These are phyloP conservation scores for Rhododendron kiyosumense DNA, from an alignment of 148 eudicot species.

Conservation along the genomic window DNA sequence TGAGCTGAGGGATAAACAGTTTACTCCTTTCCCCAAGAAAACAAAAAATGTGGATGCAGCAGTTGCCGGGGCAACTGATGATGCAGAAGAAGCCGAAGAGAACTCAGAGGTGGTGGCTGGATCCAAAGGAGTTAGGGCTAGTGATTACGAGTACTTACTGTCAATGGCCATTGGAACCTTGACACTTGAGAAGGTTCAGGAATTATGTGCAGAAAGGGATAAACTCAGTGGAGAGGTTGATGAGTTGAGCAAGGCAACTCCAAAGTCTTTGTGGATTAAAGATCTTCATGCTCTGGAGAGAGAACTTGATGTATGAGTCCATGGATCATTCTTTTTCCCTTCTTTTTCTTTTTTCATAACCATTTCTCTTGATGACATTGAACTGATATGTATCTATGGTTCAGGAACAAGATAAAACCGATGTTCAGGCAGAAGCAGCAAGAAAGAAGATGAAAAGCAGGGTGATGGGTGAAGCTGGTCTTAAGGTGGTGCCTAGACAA, in stretches of 20 bases:
- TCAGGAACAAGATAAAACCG: conserved; percentile 59
- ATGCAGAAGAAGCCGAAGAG: conserved; percentile 41
- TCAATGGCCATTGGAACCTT: conserved; percentile 68
- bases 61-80: conserved; percentile 53
- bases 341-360: not conserved
- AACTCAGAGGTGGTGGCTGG: conserved; percentile 15
- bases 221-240: conserved; percentile 47
- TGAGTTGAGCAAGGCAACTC: conserved; percentile 47
- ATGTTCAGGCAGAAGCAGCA: conserved; percentile 32
- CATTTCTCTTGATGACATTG: not conserved
- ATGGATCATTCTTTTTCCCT: not conserved
- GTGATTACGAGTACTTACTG: conserved; percentile 80
- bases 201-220: conserved; percentile 57
- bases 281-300: conserved; percentile 74
- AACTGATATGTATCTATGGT: conserved; percentile 1
- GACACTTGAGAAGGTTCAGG: conserved; percentile 71
- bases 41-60: conserved; percentile 35
- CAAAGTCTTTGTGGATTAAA: conserved; percentile 55
- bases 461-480: conserved; percentile 25
- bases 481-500: conserved; percentile 20
- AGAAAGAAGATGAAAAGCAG: conserved; percentile 7
- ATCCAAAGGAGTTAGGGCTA: conserved; percentile 23
- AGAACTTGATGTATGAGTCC: conserved; percentile 52
- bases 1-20: conserved; percentile 73
- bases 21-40: conserved; percentile 68